phyloP scores from a whole-genome alignment of 257 asterid species.

The Capsicum rhomboideum region DNA sequence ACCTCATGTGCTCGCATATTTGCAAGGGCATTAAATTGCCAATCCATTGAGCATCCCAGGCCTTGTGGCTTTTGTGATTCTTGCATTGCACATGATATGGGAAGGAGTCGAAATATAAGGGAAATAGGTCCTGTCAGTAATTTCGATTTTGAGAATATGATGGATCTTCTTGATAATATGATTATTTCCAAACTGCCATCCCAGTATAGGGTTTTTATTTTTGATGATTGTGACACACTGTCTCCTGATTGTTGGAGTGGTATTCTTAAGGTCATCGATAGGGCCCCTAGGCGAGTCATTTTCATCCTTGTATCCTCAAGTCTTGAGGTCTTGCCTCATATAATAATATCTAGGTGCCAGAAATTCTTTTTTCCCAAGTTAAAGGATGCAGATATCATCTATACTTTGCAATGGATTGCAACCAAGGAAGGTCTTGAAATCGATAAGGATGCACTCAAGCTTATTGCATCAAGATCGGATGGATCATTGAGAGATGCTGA shows the following conservation, averaged over 20 bases:
- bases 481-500: constrained; percentile 94
- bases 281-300: constrained; percentile 65
- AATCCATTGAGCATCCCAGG: constrained; percentile 50
- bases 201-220: constrained; percentile 56
- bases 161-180: constrained; percentile 44
- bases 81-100: constrained; percentile 49
- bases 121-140: constrained; percentile 70
- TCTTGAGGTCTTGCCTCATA: constrained; percentile 74
- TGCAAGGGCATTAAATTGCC: constrained; percentile 78
- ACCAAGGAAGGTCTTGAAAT: constrained; percentile 64
- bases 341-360: constrained; percentile 79
- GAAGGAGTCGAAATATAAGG: constrained; percentile 49
- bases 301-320: constrained; percentile 73
- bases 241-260: constrained; percentile 72
- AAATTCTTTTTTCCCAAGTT: constrained; percentile 82
- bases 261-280: constrained; percentile 59
- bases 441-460: constrained; percentile 77
- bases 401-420: constrained; percentile 72
- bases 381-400: constrained; percentile 75
- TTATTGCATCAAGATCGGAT: constrained; percentile 76
- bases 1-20: constrained; percentile 77
- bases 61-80: constrained; percentile 80
- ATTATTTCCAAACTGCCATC: constrained; percentile 36
- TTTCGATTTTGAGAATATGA: constrained; percentile 46
- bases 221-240: constrained; percentile 71